These are phyloP conservation scores for Rhodotorula mucilaginosa DNA, from an alignment of 1,284 basidiomycete species.

Conservation along the genomic window DNA sequence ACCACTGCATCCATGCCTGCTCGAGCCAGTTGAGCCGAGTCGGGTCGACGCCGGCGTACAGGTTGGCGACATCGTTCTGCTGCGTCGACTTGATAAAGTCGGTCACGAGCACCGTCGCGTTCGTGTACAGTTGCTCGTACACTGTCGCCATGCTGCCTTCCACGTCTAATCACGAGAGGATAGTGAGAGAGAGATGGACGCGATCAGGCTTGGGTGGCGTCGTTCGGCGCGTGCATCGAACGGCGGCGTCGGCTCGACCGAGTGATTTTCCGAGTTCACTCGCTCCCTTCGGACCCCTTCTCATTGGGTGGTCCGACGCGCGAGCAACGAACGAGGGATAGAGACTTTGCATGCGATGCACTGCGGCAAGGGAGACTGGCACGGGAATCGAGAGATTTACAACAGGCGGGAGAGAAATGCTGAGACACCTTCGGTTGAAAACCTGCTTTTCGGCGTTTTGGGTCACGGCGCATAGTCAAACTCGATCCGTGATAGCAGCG, in stretches of 20 bases:
- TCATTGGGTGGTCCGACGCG: too few relatives aligned
- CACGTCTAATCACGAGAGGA: neutral
- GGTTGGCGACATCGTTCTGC: slow-evolving; percentile 44
- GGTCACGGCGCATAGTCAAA: slow-evolving; percentile 20
- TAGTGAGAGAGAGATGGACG: neutral
- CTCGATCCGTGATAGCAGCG: slow-evolving; percentile 78
- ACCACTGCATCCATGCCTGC: slow-evolving; percentile 38
- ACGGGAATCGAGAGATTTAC: too few relatives aligned
- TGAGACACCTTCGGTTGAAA: neutral
- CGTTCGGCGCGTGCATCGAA: neutral
- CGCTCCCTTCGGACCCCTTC: too few relatives aligned
- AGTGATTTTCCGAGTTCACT: neutral
- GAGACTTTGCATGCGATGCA: neutral
- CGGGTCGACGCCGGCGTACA: slow-evolving; percentile 58
- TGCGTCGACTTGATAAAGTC: slow-evolving; percentile 42
- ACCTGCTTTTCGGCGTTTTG: neutral
- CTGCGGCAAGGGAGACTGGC: neutral
- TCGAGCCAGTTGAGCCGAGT: slow-evolving; percentile 70
- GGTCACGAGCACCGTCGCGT: slow-evolving; percentile 30
- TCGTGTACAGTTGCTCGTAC: slow-evolving; percentile 26
- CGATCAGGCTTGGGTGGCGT: neutral
- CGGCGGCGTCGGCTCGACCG: neutral
- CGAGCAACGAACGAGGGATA: too few relatives aligned
- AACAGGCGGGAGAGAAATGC: neutral
- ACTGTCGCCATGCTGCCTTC: slow-evolving; percentile 27